Evolutionary conservation across 1,139 yeast species (phyloP).

Genomic region (Pichia kudriavzevii): DNA sequence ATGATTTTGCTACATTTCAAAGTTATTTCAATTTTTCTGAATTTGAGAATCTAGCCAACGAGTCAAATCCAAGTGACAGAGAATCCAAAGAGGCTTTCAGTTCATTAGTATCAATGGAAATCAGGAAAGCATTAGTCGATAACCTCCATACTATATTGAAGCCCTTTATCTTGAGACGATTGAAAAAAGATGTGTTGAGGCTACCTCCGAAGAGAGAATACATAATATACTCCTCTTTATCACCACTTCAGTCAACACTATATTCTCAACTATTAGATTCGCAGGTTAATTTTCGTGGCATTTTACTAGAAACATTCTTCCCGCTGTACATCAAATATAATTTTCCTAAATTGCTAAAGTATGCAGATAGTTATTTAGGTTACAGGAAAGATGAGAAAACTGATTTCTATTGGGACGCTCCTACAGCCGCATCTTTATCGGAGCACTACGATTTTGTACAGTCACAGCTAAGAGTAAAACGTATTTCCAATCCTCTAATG

Average conservation of each 20-base stretch:
- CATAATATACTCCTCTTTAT: constrained; percentile 63
- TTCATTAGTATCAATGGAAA: constrained; percentile 50
- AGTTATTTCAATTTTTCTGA: constrained; percentile 86
- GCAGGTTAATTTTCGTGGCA: constrained; percentile 6
- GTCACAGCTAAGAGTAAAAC: constrained; percentile 30
- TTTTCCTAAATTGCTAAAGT: constrained; percentile 24
- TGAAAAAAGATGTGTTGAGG: constrained; percentile 65
- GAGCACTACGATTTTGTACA: constrained; percentile 23
- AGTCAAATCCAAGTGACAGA: constrained; percentile 23
- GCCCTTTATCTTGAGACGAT: constrained; percentile 77
- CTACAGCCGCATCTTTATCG: constrained; percentile 6
- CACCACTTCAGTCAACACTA: constrained; percentile 41
- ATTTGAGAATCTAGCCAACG: constrained; percentile 35
- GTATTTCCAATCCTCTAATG: constrained; percentile 63
- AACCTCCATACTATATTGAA: constrained; percentile 81
- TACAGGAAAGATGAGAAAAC: not conserved
- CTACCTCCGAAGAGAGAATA: constrained; percentile 90
- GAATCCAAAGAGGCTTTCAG: constrained; percentile 29
- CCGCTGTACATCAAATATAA: constrained; percentile 35
- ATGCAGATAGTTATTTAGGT: constrained; percentile 3
- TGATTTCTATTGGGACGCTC: not conserved
- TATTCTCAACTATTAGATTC: constrained; percentile 9
- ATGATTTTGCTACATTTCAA: constrained; percentile 80
- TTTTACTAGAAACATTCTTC: constrained; percentile 33
- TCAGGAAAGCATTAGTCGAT: constrained; percentile 54